phyloP scores from a whole-genome alignment of 176 grass and related monocot genomes.

The Olyra latifolia region DNA sequence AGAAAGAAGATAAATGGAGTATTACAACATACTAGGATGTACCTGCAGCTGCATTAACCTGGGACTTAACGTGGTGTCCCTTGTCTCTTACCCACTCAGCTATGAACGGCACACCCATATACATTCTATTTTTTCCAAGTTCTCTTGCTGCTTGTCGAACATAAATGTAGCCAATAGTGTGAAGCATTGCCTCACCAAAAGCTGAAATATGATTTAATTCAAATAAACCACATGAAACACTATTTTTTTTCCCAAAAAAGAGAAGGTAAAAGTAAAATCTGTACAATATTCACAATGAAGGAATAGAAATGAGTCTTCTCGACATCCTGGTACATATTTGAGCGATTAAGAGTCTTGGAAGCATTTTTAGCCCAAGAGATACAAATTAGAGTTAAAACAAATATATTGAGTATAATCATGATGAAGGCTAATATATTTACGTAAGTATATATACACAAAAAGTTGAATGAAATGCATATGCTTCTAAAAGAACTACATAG shows the following conservation, averaged over 20 bases:
- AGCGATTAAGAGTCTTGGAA: neutral
- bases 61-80: conserved; percentile 86
- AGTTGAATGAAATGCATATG: neutral
- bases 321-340: neutral
- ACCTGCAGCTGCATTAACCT: conserved; percentile 99
- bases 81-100: conserved; percentile 98
- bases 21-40: conserved; percentile 19
- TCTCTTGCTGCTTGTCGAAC: conserved; percentile 79
- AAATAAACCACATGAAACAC: conserved; percentile 6
- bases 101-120: conserved; percentile 91
- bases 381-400: neutral
- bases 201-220: conserved; percentile 52
- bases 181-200: conserved; percentile 97
- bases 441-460: neutral
- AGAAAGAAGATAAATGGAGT: neutral
- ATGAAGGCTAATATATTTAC: neutral
- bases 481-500: neutral
- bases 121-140: conserved; percentile 74
- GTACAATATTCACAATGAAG: neutral
- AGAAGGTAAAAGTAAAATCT: neutral
- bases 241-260: too few species aligned
- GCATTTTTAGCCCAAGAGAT: neutral
- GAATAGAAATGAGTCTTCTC: conserved; percentile 5
- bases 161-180: conserved; percentile 97
- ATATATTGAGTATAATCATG: neutral